Conservation (phyloP, 352 stramenopile species). For the Thalassiosira hispida region DNA sequence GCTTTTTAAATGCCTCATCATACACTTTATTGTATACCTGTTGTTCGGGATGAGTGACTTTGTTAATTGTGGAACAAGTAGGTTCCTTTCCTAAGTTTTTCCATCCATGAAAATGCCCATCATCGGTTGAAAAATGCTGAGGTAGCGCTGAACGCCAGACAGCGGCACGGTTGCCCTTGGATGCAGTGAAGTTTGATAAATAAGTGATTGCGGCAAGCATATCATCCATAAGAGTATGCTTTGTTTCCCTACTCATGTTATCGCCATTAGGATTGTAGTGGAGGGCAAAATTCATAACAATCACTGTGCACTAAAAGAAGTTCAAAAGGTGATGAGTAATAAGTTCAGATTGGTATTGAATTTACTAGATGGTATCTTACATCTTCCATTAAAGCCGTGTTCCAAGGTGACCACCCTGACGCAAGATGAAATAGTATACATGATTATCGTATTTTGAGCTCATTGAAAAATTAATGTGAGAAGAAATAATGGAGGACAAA, state of each 20-base stretch:
- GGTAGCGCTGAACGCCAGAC: conserved; percentile 41
- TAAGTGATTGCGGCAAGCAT: conserved; percentile 33
- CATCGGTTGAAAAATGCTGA: conserved; percentile 24
- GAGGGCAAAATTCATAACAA: conserved; percentile 37
- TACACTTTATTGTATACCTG: conserved; percentile 34
- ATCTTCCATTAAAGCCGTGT: conserved; percentile 26
- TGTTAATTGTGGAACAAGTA: conserved; percentile 18
- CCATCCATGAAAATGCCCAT: conserved; percentile 36
- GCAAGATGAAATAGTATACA: not conserved
- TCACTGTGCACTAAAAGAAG: conserved; percentile 30
- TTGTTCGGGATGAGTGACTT: not conserved
- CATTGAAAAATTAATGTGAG: not conserved
- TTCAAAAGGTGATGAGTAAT: too few relatives aligned
- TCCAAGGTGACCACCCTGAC: conserved; percentile 33
- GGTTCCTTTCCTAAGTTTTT: conserved; percentile 17
- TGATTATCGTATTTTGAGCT: not conserved
- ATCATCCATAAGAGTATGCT: conserved; percentile 29
- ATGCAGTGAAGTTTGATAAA: conserved; percentile 36
- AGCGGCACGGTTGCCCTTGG: conserved; percentile 18
- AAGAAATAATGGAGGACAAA: not conserved
- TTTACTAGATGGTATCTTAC: too few relatives aligned
- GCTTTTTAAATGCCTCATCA: conserved; percentile 23
- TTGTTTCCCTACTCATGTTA: conserved; percentile 13
- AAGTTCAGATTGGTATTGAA: too few relatives aligned
- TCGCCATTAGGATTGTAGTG: conserved; percentile 33